A percentile compares a stretch with the other conserved stretches of the same genome.
Conservation (phyloP, 2,329 filamentous ascomycete genomes). For the Fusarium austroafricanum region DNA sequence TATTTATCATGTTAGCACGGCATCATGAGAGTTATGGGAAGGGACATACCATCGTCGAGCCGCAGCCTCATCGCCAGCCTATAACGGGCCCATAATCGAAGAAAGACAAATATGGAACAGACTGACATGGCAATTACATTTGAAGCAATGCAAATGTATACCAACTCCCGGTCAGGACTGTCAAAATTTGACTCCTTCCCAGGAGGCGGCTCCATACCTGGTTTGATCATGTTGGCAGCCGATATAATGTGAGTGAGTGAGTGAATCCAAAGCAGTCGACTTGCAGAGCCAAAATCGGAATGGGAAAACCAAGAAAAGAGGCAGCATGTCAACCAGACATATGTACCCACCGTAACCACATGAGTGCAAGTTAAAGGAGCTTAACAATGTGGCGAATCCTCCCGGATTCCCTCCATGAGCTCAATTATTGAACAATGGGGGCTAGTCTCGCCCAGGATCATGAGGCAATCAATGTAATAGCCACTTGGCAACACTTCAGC, state of each 20-base stretch:
- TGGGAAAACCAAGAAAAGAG: not conserved
- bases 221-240: conserved; percentile 2
- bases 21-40: accelerated
- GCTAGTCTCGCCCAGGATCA: not conserved
- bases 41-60: conserved; percentile 18
- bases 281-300: not conserved
- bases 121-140: conserved; percentile 21
- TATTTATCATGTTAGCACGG: not conserved
- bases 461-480: not conserved
- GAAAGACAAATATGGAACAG: conserved; percentile 18
- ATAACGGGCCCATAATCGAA: conserved; percentile 21
- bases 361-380: not conserved
- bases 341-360: not conserved
- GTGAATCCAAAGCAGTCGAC: not conserved
- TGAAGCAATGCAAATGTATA: conserved; percentile 23
- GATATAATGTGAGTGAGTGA: not conserved
- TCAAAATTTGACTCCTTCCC: conserved; percentile 27
- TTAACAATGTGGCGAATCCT: not conserved
- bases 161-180: conserved; percentile 21
- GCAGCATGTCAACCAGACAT: not conserved
- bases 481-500: not conserved
- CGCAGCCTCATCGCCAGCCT: conserved; percentile 23
- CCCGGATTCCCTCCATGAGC: not conserved
- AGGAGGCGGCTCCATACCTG: conserved; percentile 28
- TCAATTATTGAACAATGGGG: not conserved